Conservation (phyloP, 73 alveolate genomes). For the Breviolum minutum region DNA sequence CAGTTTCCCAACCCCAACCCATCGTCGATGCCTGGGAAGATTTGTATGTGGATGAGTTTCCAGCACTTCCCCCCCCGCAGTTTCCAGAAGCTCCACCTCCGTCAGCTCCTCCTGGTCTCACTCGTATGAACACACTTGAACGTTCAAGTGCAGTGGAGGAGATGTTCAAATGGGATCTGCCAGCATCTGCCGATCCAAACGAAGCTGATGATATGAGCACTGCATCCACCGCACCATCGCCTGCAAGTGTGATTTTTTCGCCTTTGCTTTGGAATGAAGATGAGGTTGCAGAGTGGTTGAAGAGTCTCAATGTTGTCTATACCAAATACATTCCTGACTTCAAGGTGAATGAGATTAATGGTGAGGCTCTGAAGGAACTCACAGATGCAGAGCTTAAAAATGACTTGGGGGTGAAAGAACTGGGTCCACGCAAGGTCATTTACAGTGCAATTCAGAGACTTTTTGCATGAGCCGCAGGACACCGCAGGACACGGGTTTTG, state of each 20-base stretch:
- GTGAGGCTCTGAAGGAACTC: neutral
- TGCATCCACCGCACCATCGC: neutral
- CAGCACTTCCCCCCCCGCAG: neutral
- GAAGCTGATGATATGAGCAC: neutral
- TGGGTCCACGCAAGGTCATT: conserved; percentile 15
- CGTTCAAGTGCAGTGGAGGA: neutral
- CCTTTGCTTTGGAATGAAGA: neutral
- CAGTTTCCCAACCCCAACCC: neutral
- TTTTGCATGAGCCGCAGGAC: neutral
- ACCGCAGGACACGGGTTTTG: neutral
- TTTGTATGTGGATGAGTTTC: neutral
- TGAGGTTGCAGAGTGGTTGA: neutral
- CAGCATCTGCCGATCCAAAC: neutral
- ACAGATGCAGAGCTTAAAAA: neutral
- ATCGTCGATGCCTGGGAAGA: neutral
- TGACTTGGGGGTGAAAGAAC: conserved; percentile 1
- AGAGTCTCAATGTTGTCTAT: neutral
- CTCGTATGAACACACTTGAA: conserved; percentile 3
- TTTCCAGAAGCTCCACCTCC: neutral
- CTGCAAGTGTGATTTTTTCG: neutral
- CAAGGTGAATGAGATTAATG: conserved; percentile 6
- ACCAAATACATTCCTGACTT: neutral
- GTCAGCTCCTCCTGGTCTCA: conserved; percentile 9
- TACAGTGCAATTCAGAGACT: neutral
- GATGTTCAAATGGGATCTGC: neutral